Conservation (phyloP, 345 rosid genomes). For the Clarkia xantiana region DNA sequence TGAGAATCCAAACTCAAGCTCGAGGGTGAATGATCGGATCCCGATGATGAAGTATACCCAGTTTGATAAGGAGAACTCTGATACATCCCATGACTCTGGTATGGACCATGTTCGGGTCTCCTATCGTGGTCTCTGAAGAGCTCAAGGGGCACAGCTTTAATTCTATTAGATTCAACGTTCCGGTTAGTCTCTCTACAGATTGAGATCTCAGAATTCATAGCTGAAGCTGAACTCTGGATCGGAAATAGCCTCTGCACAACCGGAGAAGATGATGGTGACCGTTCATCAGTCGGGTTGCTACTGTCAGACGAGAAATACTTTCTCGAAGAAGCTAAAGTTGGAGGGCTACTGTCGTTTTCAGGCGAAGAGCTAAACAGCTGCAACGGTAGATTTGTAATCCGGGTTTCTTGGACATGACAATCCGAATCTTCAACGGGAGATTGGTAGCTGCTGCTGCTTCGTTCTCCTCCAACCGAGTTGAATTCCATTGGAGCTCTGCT, state of each 20-base stretch:
- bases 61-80: conserved; percentile 44
- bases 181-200: conserved; percentile 21
- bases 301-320: conserved; percentile 87
- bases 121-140: conserved; percentile 47
- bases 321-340: conserved; percentile 47
- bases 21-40: conserved; percentile 79
- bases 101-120: conserved; percentile 27
- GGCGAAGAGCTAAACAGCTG: conserved; percentile 73
- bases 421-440: conserved; percentile 68
- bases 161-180: conserved; percentile 26
- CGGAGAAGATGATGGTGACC: conserved; percentile 74
- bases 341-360: conserved; percentile 45
- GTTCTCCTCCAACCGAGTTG: conserved; percentile 41
- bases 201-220: conserved; percentile 32
- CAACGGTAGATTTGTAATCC: conserved; percentile 41
- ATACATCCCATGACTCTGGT: conserved; percentile 32
- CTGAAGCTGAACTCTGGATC: conserved; percentile 43
- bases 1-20: conserved; percentile 67
- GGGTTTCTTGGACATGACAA: conserved; percentile 40
- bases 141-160: conserved; percentile 41
- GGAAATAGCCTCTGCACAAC: conserved; percentile 65
- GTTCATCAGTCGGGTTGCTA: conserved; percentile 65
- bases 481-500: conserved; percentile 21
- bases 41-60: conserved; percentile 71
- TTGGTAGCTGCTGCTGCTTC: conserved; percentile 55